phyloP scores from a whole-genome alignment of 345 rosid species.

The Eucalyptus fibrosa region DNA sequence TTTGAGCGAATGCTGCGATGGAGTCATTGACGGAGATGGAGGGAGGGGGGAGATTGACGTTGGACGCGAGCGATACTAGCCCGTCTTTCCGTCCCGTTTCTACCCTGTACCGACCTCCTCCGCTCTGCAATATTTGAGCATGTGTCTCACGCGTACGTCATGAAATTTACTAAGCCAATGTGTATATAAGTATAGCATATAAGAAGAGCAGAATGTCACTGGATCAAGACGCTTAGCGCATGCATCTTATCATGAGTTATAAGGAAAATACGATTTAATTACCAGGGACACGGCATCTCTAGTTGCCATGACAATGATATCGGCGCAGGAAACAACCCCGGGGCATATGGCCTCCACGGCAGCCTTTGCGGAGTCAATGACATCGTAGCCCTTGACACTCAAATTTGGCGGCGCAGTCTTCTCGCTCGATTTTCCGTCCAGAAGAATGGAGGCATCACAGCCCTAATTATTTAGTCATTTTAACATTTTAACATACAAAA shows the following conservation, averaged over 20 bases:
- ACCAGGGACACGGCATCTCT: conserved; percentile 46
- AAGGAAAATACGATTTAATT: background rate
- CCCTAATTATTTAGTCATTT: conserved; percentile 1
- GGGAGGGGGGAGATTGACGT: conserved; percentile 37
- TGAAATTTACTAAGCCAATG: background rate
- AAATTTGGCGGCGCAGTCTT: conserved; percentile 23
- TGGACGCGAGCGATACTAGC: conserved; percentile 12
- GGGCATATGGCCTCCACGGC: conserved; percentile 28
- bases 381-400: conserved; percentile 18
- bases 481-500: background rate
- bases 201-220: background rate
- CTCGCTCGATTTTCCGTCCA: conserved; percentile 12
- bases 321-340: conserved; percentile 48
- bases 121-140: conserved; percentile 7
- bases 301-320: conserved; percentile 39
- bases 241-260: too few species aligned
- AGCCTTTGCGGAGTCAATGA: conserved; percentile 18
- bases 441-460: conserved; percentile 29
- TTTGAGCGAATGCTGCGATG: conserved; percentile 13
- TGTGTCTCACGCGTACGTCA: background rate
- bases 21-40: conserved; percentile 28
- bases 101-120: conserved; percentile 32
- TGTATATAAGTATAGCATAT: background rate
- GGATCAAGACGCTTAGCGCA: background rate
- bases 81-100: conserved; percentile 64